These are phyloP conservation scores for Zygoascus hellenicus DNA, from an alignment of 1,139 yeast genomes.

Conservation along the genomic window DNA sequence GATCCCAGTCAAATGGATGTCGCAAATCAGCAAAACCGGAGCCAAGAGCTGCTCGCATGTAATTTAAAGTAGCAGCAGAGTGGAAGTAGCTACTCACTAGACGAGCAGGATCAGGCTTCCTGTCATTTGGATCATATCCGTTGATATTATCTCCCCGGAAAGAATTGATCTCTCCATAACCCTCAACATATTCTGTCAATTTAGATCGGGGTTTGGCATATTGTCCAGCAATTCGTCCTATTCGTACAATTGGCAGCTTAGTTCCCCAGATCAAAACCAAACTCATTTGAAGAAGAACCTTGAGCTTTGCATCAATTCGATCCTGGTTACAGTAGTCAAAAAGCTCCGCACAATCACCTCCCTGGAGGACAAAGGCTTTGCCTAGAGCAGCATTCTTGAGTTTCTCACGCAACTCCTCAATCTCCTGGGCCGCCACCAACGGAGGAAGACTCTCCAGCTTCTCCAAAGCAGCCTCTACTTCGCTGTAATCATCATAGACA, in stretches of 20 bases:
- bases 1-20: constrained; percentile 40
- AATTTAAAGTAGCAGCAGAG: constrained; percentile 42
- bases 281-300: constrained; percentile 41
- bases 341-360: constrained; percentile 45
- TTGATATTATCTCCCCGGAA: constrained; percentile 42
- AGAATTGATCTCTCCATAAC: constrained; percentile 37
- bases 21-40: constrained; percentile 39
- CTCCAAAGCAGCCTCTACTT: constrained; percentile 37
- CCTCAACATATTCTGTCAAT: constrained; percentile 38
- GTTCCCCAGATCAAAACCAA: constrained; percentile 40
- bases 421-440: constrained; percentile 38
- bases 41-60: constrained; percentile 34
- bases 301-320: constrained; percentile 38
- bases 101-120: constrained; percentile 39
- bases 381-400: constrained; percentile 40
- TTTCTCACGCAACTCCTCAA: constrained; percentile 32
- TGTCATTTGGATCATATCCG: constrained; percentile 36
- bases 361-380: constrained; percentile 40
- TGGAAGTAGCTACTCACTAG: constrained; percentile 42
- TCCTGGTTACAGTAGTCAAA: constrained; percentile 41
- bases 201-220: constrained; percentile 43
- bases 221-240: constrained; percentile 43
- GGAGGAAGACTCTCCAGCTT: constrained; percentile 41
- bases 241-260: constrained; percentile 37
- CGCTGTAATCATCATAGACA: constrained; percentile 35